Conservation (phyloP, 164 flowering plant species). For the Taxillus chinensis region DNA sequence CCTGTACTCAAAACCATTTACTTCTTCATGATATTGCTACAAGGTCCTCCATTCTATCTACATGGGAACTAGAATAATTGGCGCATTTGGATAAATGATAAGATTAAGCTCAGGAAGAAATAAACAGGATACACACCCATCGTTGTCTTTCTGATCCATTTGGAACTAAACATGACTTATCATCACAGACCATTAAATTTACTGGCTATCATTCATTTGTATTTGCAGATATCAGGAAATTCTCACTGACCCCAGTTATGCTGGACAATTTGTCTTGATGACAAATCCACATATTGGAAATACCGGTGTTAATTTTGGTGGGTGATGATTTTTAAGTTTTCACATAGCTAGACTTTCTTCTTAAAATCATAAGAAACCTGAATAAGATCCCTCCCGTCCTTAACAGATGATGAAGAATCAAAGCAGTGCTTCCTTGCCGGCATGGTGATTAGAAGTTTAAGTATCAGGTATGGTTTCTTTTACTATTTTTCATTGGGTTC, state of each 20-base stretch:
- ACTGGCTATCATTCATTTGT: not conserved
- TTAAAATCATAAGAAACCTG: not conserved
- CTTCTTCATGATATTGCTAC: too few species aligned
- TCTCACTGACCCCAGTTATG: slow-evolving; percentile 87
- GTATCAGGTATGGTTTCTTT: slow-evolving; percentile 40
- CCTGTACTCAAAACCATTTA: too few species aligned
- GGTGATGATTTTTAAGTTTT: slow-evolving; percentile 9
- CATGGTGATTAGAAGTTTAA: slow-evolving; percentile 66
- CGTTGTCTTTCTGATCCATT: too few species aligned
- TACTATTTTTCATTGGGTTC: not conserved
- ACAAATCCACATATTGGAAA: slow-evolving; percentile 87
- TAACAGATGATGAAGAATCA: slow-evolving; percentile 76
- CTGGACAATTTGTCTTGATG: slow-evolving; percentile 88
- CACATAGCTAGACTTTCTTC: not conserved
- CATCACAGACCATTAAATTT: not conserved
- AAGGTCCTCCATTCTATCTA: too few species aligned
- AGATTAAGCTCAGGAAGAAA: too few species aligned
- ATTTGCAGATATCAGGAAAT: slow-evolving; percentile 75
- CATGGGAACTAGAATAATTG: too few species aligned
- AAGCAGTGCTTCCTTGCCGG: slow-evolving; percentile 74
- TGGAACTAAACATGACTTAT: too few species aligned
- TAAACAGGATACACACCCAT: too few species aligned
- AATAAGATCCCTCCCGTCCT: slow-evolving; percentile 3
- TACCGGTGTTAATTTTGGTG: slow-evolving; percentile 80
- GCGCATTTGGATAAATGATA: too few species aligned